Evolutionary conservation across 441 rosid genomes (phyloP), one percentile per base, ranked within the genome.

Genomic region (Corymbia citriodora): DNA sequence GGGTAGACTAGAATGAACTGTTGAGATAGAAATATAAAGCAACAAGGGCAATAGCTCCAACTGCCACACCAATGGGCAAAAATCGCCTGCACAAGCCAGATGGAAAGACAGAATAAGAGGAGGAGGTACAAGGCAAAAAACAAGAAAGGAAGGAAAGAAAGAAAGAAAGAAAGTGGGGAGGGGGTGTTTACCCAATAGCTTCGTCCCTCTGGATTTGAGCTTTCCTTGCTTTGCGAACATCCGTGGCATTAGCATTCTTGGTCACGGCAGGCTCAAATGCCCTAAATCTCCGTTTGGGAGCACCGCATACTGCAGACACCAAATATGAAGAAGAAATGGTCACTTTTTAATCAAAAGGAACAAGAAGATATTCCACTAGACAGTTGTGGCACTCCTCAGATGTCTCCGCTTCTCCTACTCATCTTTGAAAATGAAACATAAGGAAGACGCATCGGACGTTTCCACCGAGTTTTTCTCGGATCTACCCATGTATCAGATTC

Each of bases 241-340:
- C 97, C 16, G 89, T 91, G 65, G 91, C 95, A 55, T 98, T 97
- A 6, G 93, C 98, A 88, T 93, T 94, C 94, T 93, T 97, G 88
- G 90, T 33, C 90, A 95, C 98, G 33, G 95, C 90, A 1, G 99
- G 96, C 89, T 90, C 89, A 91, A 95, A 98, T 31, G 94, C 89
- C 94, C 93, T 97, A 70, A 98, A 97, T 90, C 99, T 94, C 91
- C 99, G 92, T 92, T 98, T 98, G 17, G 99, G 99, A 92, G 99
- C 99, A 89, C 97, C 99, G 92, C 99, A 98, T 79, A 98, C 99
- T 97, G 95, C 93, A 94, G 45, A 40, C 86, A 86, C 25, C 68
- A 85, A 29, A 52, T 54, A 31, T 53, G 48, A 36, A 54, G 87
- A 49, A 49, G 53, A 49, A 50, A 36, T 16, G 29, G 17, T 50